Evolutionary conservation across 2,329 filamentous ascomycete species (phyloP).

Genomic region (Verticillium albo-atrum): DNA sequence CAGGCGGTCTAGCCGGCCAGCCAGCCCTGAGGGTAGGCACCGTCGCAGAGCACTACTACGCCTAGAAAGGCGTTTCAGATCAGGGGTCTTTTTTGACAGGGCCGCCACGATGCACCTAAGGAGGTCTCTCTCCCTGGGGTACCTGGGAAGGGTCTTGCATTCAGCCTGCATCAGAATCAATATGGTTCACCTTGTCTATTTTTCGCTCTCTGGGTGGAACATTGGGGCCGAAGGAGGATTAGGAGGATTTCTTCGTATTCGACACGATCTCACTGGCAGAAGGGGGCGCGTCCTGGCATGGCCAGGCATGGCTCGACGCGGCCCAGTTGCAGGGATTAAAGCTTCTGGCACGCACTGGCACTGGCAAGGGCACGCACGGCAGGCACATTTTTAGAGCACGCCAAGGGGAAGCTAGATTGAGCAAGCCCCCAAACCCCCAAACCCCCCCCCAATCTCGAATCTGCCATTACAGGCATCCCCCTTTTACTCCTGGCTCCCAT

Average conservation of each 20-base stretch:
- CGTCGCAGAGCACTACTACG: neutral
- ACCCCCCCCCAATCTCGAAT: neutral
- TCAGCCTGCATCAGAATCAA: too few species aligned
- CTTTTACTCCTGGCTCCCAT: neutral
- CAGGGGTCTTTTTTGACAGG: neutral
- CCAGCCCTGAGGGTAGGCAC: too few species aligned
- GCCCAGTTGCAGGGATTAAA: neutral
- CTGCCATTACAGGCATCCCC: neutral
- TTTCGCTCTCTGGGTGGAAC: neutral
- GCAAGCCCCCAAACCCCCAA: neutral
- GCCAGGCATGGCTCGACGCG: neutral
- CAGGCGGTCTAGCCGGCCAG: neutral
- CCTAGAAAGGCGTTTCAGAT: neutral
- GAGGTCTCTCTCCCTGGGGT: too few species aligned
- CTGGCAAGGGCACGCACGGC: neutral
- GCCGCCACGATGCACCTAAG: neutral
- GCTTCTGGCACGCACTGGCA: neutral
- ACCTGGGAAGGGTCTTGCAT: too few species aligned
- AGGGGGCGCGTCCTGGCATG: neutral
- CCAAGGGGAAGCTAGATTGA: neutral
- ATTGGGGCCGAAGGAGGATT: neutral
- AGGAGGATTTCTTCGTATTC: neutral
- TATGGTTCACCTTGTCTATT: neutral
- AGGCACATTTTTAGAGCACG: slow-evolving; percentile 1
- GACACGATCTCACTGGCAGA: neutral